Evolutionary conservation across 305 asterid species (phyloP).

Genomic region (Fraxinus paxiana): DNA sequence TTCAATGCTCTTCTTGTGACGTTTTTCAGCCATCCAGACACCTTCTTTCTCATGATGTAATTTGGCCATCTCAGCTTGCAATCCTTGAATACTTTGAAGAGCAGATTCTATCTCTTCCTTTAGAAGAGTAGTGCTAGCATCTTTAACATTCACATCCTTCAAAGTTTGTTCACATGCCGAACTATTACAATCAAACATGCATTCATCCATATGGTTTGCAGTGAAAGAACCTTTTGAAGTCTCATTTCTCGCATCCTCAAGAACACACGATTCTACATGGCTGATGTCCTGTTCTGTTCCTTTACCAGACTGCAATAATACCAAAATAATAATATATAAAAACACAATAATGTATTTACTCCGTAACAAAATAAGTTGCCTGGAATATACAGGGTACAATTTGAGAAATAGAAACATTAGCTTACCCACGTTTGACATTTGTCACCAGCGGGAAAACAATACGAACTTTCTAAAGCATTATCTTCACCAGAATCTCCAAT

Average conservation of each 20-base stretch:
- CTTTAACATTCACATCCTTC: conserved; percentile 41
- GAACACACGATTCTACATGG: conserved; percentile 27
- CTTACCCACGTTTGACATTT: conserved; percentile 53
- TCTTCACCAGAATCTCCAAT: conserved; percentile 30
- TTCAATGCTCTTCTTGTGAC: conserved; percentile 46
- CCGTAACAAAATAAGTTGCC: conserved; percentile 18
- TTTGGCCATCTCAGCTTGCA: conserved; percentile 65
- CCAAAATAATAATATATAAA: conserved; percentile 26
- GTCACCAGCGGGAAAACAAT: conserved; percentile 24
- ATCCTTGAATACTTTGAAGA: conserved; percentile 58
- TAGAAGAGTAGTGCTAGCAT: conserved; percentile 54
- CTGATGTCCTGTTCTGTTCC: conserved; percentile 32
- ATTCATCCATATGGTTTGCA: conserved; percentile 16
- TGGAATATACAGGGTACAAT: conserved; percentile 5
- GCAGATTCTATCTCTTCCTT: conserved; percentile 74
- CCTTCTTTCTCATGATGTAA: conserved; percentile 60
- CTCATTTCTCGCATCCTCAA: conserved; percentile 27
- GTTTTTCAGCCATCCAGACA: conserved; percentile 49
- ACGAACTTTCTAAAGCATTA: conserved; percentile 22
- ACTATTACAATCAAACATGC: conserved; percentile 19
- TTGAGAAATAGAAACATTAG: conserved; percentile 22
- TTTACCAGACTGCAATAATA: conserved; percentile 70
- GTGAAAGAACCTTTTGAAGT: conserved; percentile 11
- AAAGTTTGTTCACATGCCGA: conserved; percentile 27
- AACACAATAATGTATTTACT: neutral